Conservation (phyloP, 23 red algal species). For the Gracilaria caudata region DNA sequence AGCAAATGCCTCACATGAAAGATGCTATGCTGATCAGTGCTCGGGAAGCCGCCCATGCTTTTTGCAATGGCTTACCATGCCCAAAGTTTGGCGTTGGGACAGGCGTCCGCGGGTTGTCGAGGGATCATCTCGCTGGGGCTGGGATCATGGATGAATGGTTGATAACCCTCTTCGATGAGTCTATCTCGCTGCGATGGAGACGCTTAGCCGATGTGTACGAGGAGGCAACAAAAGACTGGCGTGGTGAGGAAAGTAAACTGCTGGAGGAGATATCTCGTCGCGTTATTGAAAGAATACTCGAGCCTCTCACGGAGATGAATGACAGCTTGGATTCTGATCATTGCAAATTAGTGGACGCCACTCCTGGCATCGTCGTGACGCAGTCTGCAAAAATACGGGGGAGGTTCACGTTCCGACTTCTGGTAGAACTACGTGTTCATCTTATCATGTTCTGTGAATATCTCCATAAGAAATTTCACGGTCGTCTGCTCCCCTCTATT, state of each 20-base stretch:
- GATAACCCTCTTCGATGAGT: slow-evolving; percentile 29
- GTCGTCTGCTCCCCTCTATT: slow-evolving; percentile 44
- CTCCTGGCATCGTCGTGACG: slow-evolving; percentile 60
- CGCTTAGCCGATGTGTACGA: slow-evolving; percentile 44
- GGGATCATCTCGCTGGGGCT: slow-evolving; percentile 61
- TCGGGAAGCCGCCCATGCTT: slow-evolving; percentile 51
- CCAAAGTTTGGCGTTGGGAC: slow-evolving; percentile 43
- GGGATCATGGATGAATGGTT: slow-evolving; percentile 70
- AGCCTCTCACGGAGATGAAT: slow-evolving; percentile 51
- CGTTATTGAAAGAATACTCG: slow-evolving; percentile 48
- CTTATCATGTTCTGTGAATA: slow-evolving; percentile 58
- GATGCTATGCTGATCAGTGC: slow-evolving; percentile 61
- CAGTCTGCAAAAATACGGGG: slow-evolving; percentile 52
- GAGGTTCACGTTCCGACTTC: slow-evolving; percentile 59
- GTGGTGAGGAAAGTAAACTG: slow-evolving; percentile 47
- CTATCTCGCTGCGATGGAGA: slow-evolving; percentile 29
- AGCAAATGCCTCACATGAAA: slow-evolving; percentile 48
- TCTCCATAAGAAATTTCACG: slow-evolving; percentile 47
- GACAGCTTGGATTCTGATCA: slow-evolving; percentile 39
- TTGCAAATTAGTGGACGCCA: slow-evolving; percentile 60
- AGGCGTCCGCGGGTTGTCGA: slow-evolving; percentile 58
- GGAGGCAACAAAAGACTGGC: slow-evolving; percentile 33
- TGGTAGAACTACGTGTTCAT: slow-evolving; percentile 62
- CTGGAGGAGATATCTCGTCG: slow-evolving; percentile 64
- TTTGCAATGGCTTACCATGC: slow-evolving; percentile 54